phyloP scores from a whole-genome alignment of 176 grass and related monocot genomes.

The Eleusine coracana region DNA sequence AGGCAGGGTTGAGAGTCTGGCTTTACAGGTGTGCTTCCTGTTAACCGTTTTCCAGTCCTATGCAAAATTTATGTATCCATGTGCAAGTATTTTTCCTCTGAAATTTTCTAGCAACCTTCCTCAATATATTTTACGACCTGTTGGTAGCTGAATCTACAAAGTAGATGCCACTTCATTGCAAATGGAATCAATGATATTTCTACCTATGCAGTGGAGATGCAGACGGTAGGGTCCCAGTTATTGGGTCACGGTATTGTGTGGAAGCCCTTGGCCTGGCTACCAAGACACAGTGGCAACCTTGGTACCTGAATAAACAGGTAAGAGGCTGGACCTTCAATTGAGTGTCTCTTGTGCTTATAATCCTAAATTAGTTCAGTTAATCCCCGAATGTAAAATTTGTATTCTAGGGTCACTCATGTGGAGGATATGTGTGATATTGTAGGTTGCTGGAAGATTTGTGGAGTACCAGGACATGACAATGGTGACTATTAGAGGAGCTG shows the following conservation, averaged over 20 bases:
- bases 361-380: not conserved
- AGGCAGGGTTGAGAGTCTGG: constrained; percentile 80
- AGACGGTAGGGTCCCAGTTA: constrained; percentile 91
- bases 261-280: constrained; percentile 73
- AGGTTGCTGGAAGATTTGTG: constrained; percentile 93
- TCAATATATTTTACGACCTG: not conserved
- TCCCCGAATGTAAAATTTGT: not conserved
- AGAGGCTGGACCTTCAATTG: constrained; percentile 27
- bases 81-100: not conserved
- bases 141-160: not conserved
- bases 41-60: constrained; percentile 4
- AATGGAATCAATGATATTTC: not conserved
- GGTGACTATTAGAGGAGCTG: constrained; percentile 88
- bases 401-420: not conserved
- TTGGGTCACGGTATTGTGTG: constrained; percentile 84
- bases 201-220: constrained; percentile 70
- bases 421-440: not conserved
- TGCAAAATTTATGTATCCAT: constrained; percentile 6
- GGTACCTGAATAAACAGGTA: constrained; percentile 86
- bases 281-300: constrained; percentile 70
- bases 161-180: constrained; percentile 10
- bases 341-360: not conserved
- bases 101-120: not conserved
- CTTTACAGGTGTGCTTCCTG: constrained; percentile 73
- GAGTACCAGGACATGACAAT: constrained; percentile 77